Evolutionary conservation across 805 yeast species (phyloP).

Genomic region (Candida boleticola): DNA sequence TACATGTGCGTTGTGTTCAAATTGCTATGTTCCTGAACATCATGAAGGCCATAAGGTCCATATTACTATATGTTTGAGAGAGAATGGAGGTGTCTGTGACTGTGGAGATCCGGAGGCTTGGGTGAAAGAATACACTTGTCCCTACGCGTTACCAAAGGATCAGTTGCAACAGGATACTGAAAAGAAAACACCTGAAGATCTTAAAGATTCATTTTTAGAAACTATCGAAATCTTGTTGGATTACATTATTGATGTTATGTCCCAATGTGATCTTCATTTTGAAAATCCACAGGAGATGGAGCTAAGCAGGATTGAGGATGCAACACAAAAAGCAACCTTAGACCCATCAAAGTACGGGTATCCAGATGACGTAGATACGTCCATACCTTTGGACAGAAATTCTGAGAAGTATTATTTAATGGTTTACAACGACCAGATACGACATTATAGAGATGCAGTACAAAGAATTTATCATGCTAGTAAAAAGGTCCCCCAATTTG

Average conservation of each 20-base stretch:
- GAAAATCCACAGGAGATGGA: slow-evolving; percentile 26
- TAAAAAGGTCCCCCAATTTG: slow-evolving; percentile 60
- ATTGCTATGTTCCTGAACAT: slow-evolving; percentile 66
- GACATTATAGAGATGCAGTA: slow-evolving; percentile 73
- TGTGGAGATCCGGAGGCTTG: slow-evolving; percentile 76
- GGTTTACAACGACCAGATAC: slow-evolving; percentile 76
- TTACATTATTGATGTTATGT: slow-evolving; percentile 60
- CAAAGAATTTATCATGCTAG: slow-evolving; percentile 65
- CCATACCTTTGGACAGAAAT: slow-evolving; percentile 25
- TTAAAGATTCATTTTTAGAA: slow-evolving; percentile 32
- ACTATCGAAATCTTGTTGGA: slow-evolving; percentile 53
- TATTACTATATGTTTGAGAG: slow-evolving; percentile 60
- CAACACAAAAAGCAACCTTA: slow-evolving; percentile 19
- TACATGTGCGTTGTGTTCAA: slow-evolving; percentile 77
- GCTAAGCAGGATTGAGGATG: slow-evolving; percentile 22
- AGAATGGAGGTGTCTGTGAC: slow-evolving; percentile 68
- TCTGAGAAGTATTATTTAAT: slow-evolving; percentile 53
- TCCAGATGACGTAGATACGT: slow-evolving; percentile 33
- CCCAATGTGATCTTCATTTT: slow-evolving; percentile 44
- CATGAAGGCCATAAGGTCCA: slow-evolving; percentile 75
- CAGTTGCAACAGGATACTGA: slow-evolving; percentile 4
- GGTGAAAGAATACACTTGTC: slow-evolving; percentile 54
- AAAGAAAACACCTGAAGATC: slow-evolving; percentile 40
- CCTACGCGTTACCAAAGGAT: slow-evolving; percentile 14
- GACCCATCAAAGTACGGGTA: slow-evolving; percentile 44